These are phyloP conservation scores for Mrakia blollopis DNA, from an alignment of 768 basidiomycete genomes.

Conservation along the genomic window DNA sequence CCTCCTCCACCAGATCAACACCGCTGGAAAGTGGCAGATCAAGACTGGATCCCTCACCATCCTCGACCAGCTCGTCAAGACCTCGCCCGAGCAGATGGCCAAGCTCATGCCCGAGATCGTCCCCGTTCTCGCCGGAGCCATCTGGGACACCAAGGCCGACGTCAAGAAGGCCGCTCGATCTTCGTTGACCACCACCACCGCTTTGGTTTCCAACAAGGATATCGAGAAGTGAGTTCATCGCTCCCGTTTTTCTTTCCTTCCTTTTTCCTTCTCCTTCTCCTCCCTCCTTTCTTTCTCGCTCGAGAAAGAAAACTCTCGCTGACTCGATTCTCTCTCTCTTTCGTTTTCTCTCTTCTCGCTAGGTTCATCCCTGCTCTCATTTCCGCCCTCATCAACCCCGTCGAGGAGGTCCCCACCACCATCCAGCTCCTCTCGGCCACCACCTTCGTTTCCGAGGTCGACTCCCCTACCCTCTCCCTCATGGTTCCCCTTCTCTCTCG, in stretches of 20 bases:
- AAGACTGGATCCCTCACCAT: slow-evolving; percentile 80
- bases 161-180: slow-evolving; percentile 98
- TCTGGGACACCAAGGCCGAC: slow-evolving; percentile 98
- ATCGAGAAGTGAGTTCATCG: slow-evolving; percentile 52
- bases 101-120: slow-evolving; percentile 91
- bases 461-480: slow-evolving; percentile 90
- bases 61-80: slow-evolving; percentile 79
- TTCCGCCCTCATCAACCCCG: slow-evolving; percentile 96
- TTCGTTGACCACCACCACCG: slow-evolving; percentile 88
- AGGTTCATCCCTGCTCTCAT: slow-evolving; percentile 86
- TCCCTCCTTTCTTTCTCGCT: slow-evolving; percentile 44
- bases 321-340: slow-evolving; percentile 27
- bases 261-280: slow-evolving; percentile 44
- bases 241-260: background rate
- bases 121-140: slow-evolving; percentile 86
- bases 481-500: slow-evolving; percentile 94
- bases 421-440: slow-evolving; percentile 93
- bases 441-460: slow-evolving; percentile 99
- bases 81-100: slow-evolving; percentile 75
- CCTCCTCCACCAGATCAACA: slow-evolving; percentile 87
- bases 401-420: slow-evolving; percentile 96
- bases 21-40: slow-evolving; percentile 94
- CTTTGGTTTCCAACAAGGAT: slow-evolving; percentile 96
- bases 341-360: slow-evolving; percentile 48
- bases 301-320: background rate